Base-by-base conservation (phyloP, 352 stramenopile species). In the Phytopythium kandeliae region DNA sequence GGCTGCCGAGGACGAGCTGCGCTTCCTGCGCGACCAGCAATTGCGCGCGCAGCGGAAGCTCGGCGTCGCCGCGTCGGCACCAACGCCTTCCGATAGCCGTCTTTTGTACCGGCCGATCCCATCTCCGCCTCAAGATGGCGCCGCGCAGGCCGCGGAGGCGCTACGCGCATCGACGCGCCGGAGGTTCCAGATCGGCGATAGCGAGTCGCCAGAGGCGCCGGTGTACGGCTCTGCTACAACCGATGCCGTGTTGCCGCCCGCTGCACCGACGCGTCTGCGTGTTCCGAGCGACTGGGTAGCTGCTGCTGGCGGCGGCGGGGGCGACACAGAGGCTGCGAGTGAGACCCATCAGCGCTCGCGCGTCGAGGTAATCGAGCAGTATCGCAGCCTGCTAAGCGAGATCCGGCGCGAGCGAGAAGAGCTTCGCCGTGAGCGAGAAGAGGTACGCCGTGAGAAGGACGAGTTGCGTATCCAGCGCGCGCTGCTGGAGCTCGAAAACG, bases 331-430 rank as follows among this genome's bases (percentile, higher is more conserved):
- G 19, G n/a, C 8, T 1, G 30, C 30, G 34, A 55, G 60, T 1
- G 33, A 67, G 43, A 43, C 65, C 10, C 57, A 64, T n/a, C 44
- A 35, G 19, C 52, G 58, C 3, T 49, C 30, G 41, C 60, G 62
- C n/a, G 51, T 12, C 21, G 58, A 69, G 28, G 63, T 86, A 2
- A 70, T 81, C 24, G 65, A 79, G 16, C 78, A 92, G 30, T 92
- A 92, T 48, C 72, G 74, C 2, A 59, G 58, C n/a, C 58, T 92
- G 1, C 50, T 92, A 34, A 44, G 52, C 19, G 80, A 88, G 56
- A 89, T 92, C 58, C 80, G 80, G 8, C 69, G 65, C 37, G 80
- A 92, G 55, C 76, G 78, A 9, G 71, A 85, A n/a, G 73, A 89
- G 55, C 55, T 92, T 3, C 78, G 80, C 3, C 71, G 71, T 15